Percentiles rank a stretch among this genome's conserved stretches.
Evolutionary conservation across 1,284 basidiomycete genomes (phyloP).

Genomic region (Trametes polyzona): DNA sequence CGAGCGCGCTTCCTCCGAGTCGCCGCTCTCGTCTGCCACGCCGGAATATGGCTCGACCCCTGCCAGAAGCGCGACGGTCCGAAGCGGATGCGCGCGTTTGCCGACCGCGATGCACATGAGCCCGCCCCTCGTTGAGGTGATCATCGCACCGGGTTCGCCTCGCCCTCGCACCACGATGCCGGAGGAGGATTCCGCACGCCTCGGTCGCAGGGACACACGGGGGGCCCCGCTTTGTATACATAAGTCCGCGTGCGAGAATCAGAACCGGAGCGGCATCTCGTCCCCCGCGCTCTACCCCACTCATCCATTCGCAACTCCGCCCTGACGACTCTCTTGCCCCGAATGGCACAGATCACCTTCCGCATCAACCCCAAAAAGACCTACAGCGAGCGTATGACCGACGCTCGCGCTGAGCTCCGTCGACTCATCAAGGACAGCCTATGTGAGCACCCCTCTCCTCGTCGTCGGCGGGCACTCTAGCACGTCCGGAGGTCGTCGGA

Average conservation of each 20-base stretch:
- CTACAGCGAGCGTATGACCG: slow-evolving; percentile 40
- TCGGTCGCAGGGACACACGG: slow-evolving; percentile 11
- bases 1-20: slow-evolving; percentile 16
- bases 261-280: slow-evolving; percentile 20
- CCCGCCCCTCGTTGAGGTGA: slow-evolving; percentile 13
- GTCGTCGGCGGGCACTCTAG: not conserved
- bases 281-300: slow-evolving; percentile 14
- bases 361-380: slow-evolving; percentile 32
- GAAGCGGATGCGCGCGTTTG: slow-evolving; percentile 15
- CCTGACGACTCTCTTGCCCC: slow-evolving; percentile 3
- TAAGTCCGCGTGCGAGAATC: slow-evolving; percentile 20
- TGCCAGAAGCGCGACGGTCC: slow-evolving; percentile 18
- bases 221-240: slow-evolving; percentile 18
- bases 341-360: slow-evolving; percentile 25
- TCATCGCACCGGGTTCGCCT: slow-evolving; percentile 25
- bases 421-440: slow-evolving; percentile 35
- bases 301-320: slow-evolving; percentile 21
- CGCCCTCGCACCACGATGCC: slow-evolving; percentile 23
- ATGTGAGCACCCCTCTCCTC: slow-evolving; percentile 24
- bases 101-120: slow-evolving; percentile 19
- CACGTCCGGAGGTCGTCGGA: not conserved
- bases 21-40: slow-evolving; percentile 6
- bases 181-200: slow-evolving; percentile 10
- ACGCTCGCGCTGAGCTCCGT: slow-evolving; percentile 36
- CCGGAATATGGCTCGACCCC: slow-evolving; percentile 14